Evolutionary conservation across 2,329 filamentous ascomycete genomes (phyloP).

Genomic region (Pseudogymnoascus sp.): DNA sequence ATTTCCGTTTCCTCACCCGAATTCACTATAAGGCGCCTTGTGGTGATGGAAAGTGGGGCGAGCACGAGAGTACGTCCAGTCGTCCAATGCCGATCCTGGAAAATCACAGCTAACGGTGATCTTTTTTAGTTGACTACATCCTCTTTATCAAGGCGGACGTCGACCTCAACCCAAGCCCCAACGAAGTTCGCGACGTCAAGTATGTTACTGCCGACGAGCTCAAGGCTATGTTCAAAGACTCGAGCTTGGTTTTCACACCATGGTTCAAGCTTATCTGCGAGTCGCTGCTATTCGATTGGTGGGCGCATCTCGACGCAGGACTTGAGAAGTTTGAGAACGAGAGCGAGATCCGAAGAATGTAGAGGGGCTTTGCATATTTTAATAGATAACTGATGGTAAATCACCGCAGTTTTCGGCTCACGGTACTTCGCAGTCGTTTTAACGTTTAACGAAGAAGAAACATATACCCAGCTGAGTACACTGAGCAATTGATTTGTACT

Average conservation of each 20-base stretch:
- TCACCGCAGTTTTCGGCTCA: constrained; percentile 1
- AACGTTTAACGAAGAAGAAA: constrained; percentile 8
- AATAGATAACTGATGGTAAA: constrained; percentile 3
- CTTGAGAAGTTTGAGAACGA: constrained; percentile 82
- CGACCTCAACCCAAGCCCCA: constrained; percentile 69
- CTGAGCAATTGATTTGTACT: constrained; percentile 6
- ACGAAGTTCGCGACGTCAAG: constrained; percentile 78
- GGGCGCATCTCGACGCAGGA: constrained; percentile 71
- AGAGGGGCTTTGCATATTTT: constrained; percentile 12
- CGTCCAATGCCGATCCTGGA: not conserved
- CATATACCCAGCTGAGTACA: not conserved
- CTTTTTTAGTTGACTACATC: constrained; percentile 81
- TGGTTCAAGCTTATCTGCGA: constrained; percentile 99
- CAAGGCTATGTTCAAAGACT: constrained; percentile 76
- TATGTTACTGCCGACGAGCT: constrained; percentile 79
- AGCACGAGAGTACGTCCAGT: constrained; percentile 77
- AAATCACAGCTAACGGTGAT: constrained; percentile 11
- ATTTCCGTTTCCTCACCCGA: constrained; percentile 88
- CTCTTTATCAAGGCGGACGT: constrained; percentile 95
- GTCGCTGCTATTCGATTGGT: constrained; percentile 97
- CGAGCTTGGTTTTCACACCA: constrained; percentile 77
- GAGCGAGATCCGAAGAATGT: constrained; percentile 80
- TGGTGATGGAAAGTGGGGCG: constrained; percentile 95
- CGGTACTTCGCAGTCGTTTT: constrained; percentile 7
- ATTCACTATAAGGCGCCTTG: constrained; percentile 93